These are phyloP conservation scores for Linnemannia zychae DNA, from an alignment of 192 early-diverging fungal species.

Conservation along the genomic window DNA sequence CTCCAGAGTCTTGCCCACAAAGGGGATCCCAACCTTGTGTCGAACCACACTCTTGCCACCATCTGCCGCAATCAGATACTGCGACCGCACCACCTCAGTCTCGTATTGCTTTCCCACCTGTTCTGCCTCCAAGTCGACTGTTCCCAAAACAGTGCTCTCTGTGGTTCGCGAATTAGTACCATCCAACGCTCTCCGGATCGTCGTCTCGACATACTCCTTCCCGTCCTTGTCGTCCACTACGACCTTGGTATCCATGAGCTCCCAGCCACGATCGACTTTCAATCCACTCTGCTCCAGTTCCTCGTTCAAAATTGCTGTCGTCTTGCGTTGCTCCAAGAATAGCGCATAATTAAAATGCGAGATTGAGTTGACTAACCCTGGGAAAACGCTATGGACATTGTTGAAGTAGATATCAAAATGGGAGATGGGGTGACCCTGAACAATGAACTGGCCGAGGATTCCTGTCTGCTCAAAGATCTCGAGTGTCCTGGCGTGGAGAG, in stretches of 20 bases:
- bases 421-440: slow-evolving; percentile 32
- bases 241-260: slow-evolving; percentile 49
- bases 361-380: slow-evolving; percentile 36
- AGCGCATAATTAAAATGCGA: slow-evolving; percentile 54
- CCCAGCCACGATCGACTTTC: slow-evolving; percentile 46
- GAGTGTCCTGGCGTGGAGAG: slow-evolving; percentile 49
- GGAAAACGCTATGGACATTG: slow-evolving; percentile 14
- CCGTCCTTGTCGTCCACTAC: slow-evolving; percentile 11
- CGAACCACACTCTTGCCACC: slow-evolving; percentile 52
- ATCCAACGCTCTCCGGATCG: slow-evolving; percentile 35
- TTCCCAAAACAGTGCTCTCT: slow-evolving; percentile 35
- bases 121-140: slow-evolving; percentile 37
- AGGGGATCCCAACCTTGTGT: slow-evolving; percentile 46
- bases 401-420: slow-evolving; percentile 44
- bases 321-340: slow-evolving; percentile 41
- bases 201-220: slow-evolving; percentile 36
- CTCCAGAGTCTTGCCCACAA: slow-evolving; percentile 31
- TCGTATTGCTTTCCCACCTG: slow-evolving; percentile 30
- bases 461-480: slow-evolving; percentile 46
- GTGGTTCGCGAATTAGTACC: slow-evolving; percentile 22
- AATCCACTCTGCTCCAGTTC: slow-evolving; percentile 29
- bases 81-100: slow-evolving; percentile 17
- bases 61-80: slow-evolving; percentile 50
- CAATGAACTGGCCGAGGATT: slow-evolving; percentile 38
- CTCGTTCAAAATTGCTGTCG: slow-evolving; percentile 20